Conservation (phyloP, 106 monocot species). For the Acanthochlamys bracteata region DNA sequence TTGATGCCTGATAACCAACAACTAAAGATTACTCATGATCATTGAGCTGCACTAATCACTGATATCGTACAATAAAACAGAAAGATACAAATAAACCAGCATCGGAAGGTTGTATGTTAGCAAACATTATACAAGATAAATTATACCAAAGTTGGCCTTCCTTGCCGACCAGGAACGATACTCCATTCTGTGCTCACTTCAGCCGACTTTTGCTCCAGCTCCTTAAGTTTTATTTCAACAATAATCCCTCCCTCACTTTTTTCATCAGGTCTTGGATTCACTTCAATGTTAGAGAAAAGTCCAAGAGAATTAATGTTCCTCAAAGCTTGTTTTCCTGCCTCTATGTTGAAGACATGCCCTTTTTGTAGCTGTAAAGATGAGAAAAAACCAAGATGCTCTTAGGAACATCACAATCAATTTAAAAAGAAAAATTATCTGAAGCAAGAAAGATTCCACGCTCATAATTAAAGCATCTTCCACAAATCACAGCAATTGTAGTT, state of each 20-base stretch:
- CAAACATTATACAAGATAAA: too few species aligned
- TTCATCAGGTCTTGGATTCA: slow-evolving; percentile 90
- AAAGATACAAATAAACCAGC: too few species aligned
- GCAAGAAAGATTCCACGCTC: too few species aligned
- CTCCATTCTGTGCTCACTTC: slow-evolving; percentile 98
- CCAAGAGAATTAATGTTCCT: slow-evolving; percentile 88
- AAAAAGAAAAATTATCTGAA: too few species aligned
- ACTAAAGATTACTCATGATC: too few species aligned
- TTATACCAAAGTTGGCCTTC: slow-evolving; percentile 78
- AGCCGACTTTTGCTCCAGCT: slow-evolving; percentile 83
- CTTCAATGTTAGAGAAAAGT: slow-evolving; percentile 91
- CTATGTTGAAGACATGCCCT: slow-evolving; percentile 95
- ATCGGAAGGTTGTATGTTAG: too few species aligned
- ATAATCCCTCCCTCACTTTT: slow-evolving; percentile 94
- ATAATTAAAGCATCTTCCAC: too few species aligned
- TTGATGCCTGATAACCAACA: slow-evolving; percentile 55
- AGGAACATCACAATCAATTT: too few species aligned
- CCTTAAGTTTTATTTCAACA: slow-evolving; percentile 92
- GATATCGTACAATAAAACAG: too few species aligned
- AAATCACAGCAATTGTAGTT: too few species aligned
- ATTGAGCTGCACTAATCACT: too few species aligned
- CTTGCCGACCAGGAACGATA: slow-evolving; percentile 82
- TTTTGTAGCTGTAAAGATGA: slow-evolving; percentile 48
- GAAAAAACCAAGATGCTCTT: too few species aligned
- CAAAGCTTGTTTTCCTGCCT: slow-evolving; percentile 87